These are phyloP conservation scores for Trichosporon sp. DNA, from an alignment of 1,284 basidiomycete genomes.

Conservation along the genomic window DNA sequence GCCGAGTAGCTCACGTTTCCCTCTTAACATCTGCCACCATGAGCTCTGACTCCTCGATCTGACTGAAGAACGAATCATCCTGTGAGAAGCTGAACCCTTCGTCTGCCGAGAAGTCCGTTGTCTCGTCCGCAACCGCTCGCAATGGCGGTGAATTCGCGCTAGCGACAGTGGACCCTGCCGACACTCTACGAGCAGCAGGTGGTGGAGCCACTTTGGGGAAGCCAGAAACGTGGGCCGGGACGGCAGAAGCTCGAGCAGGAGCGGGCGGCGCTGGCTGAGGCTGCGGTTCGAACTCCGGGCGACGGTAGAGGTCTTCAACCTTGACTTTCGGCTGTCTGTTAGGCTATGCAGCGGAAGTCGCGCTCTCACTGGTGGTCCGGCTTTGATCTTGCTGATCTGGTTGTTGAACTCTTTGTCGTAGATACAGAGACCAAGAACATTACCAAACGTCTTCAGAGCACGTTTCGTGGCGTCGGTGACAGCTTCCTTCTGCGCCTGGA, in stretches of 20 bases:
- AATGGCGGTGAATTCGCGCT: neutral
- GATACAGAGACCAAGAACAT: slow-evolving; percentile 89
- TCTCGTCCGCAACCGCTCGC: neutral
- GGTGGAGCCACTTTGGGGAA: slow-evolving; percentile 25
- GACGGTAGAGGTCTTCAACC: slow-evolving; percentile 69
- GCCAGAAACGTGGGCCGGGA: slow-evolving; percentile 32
- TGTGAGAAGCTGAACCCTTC: slow-evolving; percentile 32
- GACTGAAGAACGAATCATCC: slow-evolving; percentile 42
- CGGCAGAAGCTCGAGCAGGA: slow-evolving; percentile 35
- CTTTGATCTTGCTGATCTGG: slow-evolving; percentile 80
- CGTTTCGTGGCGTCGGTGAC: slow-evolving; percentile 94
- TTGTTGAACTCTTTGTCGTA: slow-evolving; percentile 89
- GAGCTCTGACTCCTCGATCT: slow-evolving; percentile 33
- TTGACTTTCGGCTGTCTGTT: slow-evolving; percentile 72
- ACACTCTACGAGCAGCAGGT: slow-evolving; percentile 8
- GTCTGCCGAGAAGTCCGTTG: neutral
- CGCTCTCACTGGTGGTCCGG: slow-evolving; percentile 67
- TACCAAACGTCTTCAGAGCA: slow-evolving; percentile 87
- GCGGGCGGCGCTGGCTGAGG: slow-evolving; percentile 47
- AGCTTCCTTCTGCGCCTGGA: slow-evolving; percentile 93
- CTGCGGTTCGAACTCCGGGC: slow-evolving; percentile 68
- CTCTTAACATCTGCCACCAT: slow-evolving; percentile 12
- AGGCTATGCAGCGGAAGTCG: neutral
- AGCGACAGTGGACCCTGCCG: neutral
- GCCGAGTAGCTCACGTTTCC: slow-evolving; percentile 25